Evolutionary conservation across 495 filamentous ascomycete genomes (phyloP), one percentile per base, ranked within the genome.

Genomic region (Neohortaea acidophila): DNA sequence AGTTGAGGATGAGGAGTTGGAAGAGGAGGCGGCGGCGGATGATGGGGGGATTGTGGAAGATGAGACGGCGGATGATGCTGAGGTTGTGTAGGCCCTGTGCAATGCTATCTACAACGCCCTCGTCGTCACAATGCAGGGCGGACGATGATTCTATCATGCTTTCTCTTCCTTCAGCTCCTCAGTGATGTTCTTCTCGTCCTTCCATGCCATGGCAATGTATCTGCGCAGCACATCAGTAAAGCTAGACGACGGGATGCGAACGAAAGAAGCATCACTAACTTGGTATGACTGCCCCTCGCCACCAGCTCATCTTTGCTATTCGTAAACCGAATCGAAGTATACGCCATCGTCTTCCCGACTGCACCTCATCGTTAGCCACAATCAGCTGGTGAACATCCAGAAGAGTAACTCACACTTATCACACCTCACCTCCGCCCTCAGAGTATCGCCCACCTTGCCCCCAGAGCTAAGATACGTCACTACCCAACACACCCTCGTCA

Each of bases 261-360:
- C 4, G 13, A 2, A 24, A 6, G 10, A 2, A 14, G 9, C 10
- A 18, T 11, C 28, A 63, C 73, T 55, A 53, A 92, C 83, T 97
- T 97, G 7, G 89, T 96, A 63, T 97, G 89, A 49, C 87, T 94
- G 17, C 89, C 89, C 43, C 86, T 63, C 2, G 89, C 89, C 25
- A 86, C 71, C 18, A 94, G 47, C 21, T 93, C 70, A 9, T 80
- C 75, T 44, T 81, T 72, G n/a, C 53, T 51, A 49, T 94, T 86
- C 20, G 57, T 66, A 57, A 97, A 96, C 10, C 64, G 67, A 43
- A 94, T 77, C 2, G 66, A 77, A 1, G 89, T 97, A 51, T 73
- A 97, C 11, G 89, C 89, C 15, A 97, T 64, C 0, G 80, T 91
- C 60, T 89, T 94, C 29, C 89, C 89, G 49, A 94, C 84, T 93